Evolutionary conservation across 2,329 filamentous ascomycete genomes (phyloP).

Genomic region (Colletotrichum paranaense): DNA sequence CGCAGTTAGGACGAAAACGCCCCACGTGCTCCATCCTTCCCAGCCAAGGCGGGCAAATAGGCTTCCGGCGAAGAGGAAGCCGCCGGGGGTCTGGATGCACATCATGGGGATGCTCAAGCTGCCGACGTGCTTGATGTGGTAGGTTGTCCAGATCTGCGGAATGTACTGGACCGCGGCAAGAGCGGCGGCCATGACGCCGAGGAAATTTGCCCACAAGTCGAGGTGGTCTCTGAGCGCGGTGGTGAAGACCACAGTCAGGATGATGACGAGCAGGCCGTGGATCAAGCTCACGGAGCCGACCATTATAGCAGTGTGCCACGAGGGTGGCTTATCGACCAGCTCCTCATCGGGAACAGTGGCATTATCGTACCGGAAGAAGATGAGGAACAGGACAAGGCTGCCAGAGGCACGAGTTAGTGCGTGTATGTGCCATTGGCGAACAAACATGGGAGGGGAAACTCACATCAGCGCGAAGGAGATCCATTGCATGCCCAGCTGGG

Average conservation of each 20-base stretch:
- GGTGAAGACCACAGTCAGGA: constrained; percentile 76
- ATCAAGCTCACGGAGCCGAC: constrained; percentile 80
- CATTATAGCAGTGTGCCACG: constrained; percentile 81
- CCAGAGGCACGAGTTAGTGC: neutral
- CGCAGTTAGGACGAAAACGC: constrained; percentile 89
- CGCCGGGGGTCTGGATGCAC: constrained; percentile 96
- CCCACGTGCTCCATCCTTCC: constrained; percentile 95
- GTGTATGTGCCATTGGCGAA: neutral
- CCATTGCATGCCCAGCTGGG: constrained; percentile 93
- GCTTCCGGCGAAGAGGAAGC: constrained; percentile 88
- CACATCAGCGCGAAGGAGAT: constrained; percentile 92
- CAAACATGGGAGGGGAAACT: constrained; percentile 45
- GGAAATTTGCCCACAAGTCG: constrained; percentile 83
- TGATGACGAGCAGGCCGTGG: constrained; percentile 78
- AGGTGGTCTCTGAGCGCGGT: constrained; percentile 72
- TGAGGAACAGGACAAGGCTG: constrained; percentile 91
- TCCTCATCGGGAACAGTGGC: constrained; percentile 62
- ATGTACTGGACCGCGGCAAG: constrained; percentile 92
- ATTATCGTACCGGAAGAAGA: constrained; percentile 84
- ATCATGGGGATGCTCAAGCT: constrained; percentile 98
- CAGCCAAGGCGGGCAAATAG: constrained; percentile 82
- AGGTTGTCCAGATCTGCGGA: constrained; percentile 95
- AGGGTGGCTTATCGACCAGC: constrained; percentile 65
- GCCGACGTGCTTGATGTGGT: constrained; percentile 84
- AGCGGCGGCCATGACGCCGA: constrained; percentile 82